Conservation (phyloP, 1,139 yeast species). For the Blastobotrys malaysiensis region DNA sequence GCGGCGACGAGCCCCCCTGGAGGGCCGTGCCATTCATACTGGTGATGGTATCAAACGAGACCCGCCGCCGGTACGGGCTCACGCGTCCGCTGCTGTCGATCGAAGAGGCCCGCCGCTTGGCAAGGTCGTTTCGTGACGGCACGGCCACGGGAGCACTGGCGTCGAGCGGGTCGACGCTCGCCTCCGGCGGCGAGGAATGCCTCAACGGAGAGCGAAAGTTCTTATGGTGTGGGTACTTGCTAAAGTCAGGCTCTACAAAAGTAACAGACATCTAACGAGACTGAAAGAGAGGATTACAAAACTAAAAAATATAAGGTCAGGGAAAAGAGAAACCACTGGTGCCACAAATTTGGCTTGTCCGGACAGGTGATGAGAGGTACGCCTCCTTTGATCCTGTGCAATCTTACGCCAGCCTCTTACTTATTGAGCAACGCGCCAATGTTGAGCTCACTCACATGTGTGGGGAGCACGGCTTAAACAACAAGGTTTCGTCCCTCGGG, state of each 20-base stretch:
- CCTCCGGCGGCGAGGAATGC: slow-evolving; percentile 2
- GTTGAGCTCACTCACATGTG: not conserved
- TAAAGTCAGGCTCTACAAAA: slow-evolving; percentile 20
- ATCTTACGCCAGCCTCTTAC: not conserved
- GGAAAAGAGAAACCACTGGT: too few species aligned
- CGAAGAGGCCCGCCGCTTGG: not conserved
- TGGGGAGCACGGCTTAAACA: slow-evolving; percentile 1
- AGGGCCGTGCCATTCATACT: slow-evolving; percentile 3
- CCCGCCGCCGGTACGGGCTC: slow-evolving; percentile 21
- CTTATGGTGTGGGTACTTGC: slow-evolving; percentile 15
- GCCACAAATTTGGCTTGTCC: not conserved
- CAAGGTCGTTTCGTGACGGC: not conserved
- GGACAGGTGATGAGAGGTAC: not conserved
- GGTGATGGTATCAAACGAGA: slow-evolving; percentile 26
- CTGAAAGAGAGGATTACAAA: not conserved
- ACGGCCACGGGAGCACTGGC: not conserved
- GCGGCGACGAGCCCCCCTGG: slow-evolving; percentile 1
- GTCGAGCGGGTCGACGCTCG: not conserved
- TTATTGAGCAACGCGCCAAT: not conserved
- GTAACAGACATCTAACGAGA: slow-evolving; percentile 19
- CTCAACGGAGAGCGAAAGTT: not conserved
- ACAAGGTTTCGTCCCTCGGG: not conserved
- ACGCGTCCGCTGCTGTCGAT: not conserved
- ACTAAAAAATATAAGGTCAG: too few species aligned
- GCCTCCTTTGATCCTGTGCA: not conserved